These are phyloP conservation scores for Phytophthora fragariaefolia DNA, from an alignment of 352 stramenopile genomes.

Conservation along the genomic window DNA sequence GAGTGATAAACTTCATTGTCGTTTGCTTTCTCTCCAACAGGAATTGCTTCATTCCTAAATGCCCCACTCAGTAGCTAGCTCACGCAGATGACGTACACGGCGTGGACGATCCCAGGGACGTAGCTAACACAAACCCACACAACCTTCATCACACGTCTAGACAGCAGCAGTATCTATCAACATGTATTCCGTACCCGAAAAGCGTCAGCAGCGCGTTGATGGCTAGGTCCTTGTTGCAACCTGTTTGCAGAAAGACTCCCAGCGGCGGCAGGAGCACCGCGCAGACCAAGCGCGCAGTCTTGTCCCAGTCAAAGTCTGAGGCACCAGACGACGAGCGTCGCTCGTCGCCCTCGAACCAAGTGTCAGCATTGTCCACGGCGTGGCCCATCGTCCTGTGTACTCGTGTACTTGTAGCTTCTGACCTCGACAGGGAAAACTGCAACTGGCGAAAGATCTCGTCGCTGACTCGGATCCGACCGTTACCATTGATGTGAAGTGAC, in stretches of 20 bases:
- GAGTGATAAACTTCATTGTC: constrained; percentile 9
- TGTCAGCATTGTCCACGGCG: constrained; percentile 23
- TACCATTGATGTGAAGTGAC: constrained; percentile 13
- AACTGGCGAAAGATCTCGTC: constrained; percentile 2
- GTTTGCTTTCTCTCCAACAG: constrained; percentile 1
- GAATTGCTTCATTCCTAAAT: no score
- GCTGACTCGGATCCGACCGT: neutral
- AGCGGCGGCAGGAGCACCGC: constrained; percentile 56
- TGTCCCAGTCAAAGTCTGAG: constrained; percentile 45
- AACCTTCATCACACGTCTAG: neutral
- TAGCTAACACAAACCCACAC: constrained; percentile 39
- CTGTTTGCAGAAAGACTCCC: constrained; percentile 61
- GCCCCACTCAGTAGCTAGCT: no score
- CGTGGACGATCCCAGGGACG: constrained; percentile 64
- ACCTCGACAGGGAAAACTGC: constrained; percentile 13
- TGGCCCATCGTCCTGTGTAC: constrained; percentile 23
- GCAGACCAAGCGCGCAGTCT: constrained; percentile 54
- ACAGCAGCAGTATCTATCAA: neutral
- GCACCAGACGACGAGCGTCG: constrained; percentile 20
- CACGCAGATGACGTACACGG: constrained; percentile 56
- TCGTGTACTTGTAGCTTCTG: neutral
- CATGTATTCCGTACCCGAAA: constrained; percentile 43
- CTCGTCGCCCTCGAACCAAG: constrained; percentile 40
- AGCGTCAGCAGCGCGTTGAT: constrained; percentile 76
- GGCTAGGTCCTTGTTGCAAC: constrained; percentile 64